These are phyloP conservation scores for Byssoonygena ceratinophila DNA, from an alignment of 2,329 filamentous ascomycete genomes.

Conservation along the genomic window DNA sequence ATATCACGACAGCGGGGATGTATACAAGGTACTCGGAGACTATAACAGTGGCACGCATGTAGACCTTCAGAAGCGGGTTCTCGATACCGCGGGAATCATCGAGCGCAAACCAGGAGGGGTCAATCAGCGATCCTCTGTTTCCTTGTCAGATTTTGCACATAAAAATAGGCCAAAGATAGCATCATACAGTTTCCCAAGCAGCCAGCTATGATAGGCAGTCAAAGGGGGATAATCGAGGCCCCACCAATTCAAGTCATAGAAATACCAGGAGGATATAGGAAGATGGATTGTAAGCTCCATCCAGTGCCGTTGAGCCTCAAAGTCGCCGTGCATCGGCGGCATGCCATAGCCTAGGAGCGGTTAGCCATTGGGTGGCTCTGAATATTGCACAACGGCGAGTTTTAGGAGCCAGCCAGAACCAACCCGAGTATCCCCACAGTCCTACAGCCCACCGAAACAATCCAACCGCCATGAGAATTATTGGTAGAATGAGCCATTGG, in stretches of 20 bases:
- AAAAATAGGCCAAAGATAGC: no score
- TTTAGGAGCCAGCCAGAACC: conserved; percentile 16
- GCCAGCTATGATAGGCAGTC: conserved; percentile 96
- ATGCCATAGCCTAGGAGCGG: conserved; percentile 53
- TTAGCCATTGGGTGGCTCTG: not conserved
- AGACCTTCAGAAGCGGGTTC: conserved; percentile 71
- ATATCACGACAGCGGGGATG: conserved; percentile 73
- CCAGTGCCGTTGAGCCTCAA: conserved; percentile 96
- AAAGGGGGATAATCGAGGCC: conserved; percentile 94
- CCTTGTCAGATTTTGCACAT: no score
- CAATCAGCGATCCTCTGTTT: conserved; percentile 57
- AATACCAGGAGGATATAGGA: conserved; percentile 92
- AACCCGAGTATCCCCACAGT: conserved; percentile 91
- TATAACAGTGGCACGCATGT: conserved; percentile 88
- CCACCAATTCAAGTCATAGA: conserved; percentile 95
- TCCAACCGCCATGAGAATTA: conserved; percentile 80
- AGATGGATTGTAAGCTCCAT: conserved; percentile 91
- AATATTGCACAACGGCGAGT: no score
- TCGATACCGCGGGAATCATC: conserved; percentile 72
- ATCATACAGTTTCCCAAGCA: conserved; percentile 66
- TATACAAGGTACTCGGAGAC: conserved; percentile 85
- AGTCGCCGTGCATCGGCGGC: conserved; percentile 91
- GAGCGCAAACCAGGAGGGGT: conserved; percentile 79
- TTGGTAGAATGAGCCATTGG: conserved; percentile 82
- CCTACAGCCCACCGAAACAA: conserved; percentile 88